Conservation (phyloP, 140 eudicot species). For the Cichorium intybus region DNA sequence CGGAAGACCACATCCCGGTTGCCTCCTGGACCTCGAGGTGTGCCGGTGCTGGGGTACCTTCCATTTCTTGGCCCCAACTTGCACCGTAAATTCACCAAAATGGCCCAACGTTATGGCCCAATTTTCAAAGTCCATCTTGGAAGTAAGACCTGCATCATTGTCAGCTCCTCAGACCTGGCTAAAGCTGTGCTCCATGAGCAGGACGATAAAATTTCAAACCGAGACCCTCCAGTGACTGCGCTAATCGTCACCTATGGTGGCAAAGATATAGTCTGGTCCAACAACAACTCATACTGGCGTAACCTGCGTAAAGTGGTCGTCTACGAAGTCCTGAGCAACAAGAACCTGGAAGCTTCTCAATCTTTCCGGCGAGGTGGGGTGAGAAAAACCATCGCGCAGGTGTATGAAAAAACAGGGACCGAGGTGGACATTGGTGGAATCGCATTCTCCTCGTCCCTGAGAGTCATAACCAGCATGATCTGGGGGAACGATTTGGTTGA, state of each 20-base stretch:
- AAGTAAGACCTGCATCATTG: conserved; percentile 27
- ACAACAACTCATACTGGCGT: conserved; percentile 49
- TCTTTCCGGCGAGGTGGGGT: conserved; percentile 34
- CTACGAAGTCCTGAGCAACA: conserved; percentile 36
- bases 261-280: conserved; percentile 39
- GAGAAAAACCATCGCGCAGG: conserved; percentile 20
- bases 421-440: conserved; percentile 41
- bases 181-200: conserved; percentile 43
- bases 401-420: conserved; percentile 24
- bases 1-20: not conserved
- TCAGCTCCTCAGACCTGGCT: conserved; percentile 42
- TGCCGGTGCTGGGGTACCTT: conserved; percentile 54
- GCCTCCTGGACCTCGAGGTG: conserved; percentile 60
- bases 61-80: conserved; percentile 47
- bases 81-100: conserved; percentile 30
- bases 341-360: conserved; percentile 33
- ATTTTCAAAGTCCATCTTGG: conserved; percentile 41
- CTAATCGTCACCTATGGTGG: conserved; percentile 34
- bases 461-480: conserved; percentile 46
- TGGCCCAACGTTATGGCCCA: conserved; percentile 41
- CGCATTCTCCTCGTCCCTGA: conserved; percentile 36
- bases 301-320: conserved; percentile 50
- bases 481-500: conserved; percentile 35
- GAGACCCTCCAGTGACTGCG: conserved; percentile 40
- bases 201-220: conserved; percentile 51